These are phyloP conservation scores for Secale cereale DNA, from an alignment of 176 grass and related monocot species.

Conservation along the genomic window DNA sequence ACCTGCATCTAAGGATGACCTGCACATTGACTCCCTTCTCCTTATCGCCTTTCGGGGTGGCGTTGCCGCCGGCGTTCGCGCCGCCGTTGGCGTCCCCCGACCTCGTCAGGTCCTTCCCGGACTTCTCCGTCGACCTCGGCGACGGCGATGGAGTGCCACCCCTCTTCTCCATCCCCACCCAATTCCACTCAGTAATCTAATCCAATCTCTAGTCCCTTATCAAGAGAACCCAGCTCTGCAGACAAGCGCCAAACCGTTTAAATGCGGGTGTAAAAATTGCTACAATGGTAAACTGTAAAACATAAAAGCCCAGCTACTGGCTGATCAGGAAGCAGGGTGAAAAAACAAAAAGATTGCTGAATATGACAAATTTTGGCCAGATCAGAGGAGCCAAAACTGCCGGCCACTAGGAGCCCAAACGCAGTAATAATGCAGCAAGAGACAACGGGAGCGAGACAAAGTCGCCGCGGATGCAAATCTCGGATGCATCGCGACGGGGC, in stretches of 20 bases:
- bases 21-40: conserved; percentile 99
- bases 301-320: not conserved
- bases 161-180: conserved; percentile 52
- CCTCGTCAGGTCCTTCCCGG: conserved; percentile 63
- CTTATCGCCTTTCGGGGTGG: conserved; percentile 60
- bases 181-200: conserved; percentile 21
- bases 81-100: conserved; percentile 64
- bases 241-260: conserved; percentile 14
- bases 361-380: conserved; percentile 18
- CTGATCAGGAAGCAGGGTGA: not conserved
- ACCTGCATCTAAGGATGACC: conserved; percentile 98
- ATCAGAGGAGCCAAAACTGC: conserved; percentile 33
- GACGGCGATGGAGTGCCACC: conserved; percentile 63
- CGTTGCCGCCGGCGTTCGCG: conserved; percentile 34
- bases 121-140: conserved; percentile 74
- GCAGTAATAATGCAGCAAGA: conserved; percentile 25
- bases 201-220: conserved; percentile 3
- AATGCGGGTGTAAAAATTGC: conserved; percentile 24
- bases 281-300: conserved; percentile 15
- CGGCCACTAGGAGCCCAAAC: conserved; percentile 23
- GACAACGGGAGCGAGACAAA: conserved; percentile 30
- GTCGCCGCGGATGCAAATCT: conserved; percentile 34
- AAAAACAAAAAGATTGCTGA: conserved; percentile 23
- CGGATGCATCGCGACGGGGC: not conserved
- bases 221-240: conserved; percentile 15